A percentile compares a stretch with the other conserved stretches of the same genome.
Evolutionary conservation across 345 rosid species (phyloP).

Genomic region (Moricandia moricandioides): DNA sequence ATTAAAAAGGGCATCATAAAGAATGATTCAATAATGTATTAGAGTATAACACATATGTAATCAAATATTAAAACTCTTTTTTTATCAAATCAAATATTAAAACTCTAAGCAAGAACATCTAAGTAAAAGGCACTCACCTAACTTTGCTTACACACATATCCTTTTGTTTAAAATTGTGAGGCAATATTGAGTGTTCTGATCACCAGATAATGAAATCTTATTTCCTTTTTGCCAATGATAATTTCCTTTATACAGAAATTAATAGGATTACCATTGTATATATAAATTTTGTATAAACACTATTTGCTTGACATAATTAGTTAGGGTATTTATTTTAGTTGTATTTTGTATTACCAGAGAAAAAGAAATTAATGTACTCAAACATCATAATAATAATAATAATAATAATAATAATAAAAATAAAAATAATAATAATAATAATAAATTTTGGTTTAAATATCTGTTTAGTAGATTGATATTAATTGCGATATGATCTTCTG

Average conservation of each 20-base stretch:
- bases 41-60: not conserved
- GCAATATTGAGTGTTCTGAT: not conserved
- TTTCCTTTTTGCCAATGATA: not conserved
- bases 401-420: too few relatives aligned
- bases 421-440: not conserved
- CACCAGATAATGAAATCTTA: not conserved
- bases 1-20: not conserved
- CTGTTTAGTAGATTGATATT: not conserved
- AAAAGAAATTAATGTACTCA: not conserved
- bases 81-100: too few relatives aligned
- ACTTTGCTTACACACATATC: constrained; percentile 6
- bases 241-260: not conserved
- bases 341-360: not conserved
- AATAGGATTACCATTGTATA: not conserved
- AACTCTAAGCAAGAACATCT: constrained; percentile 15
- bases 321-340: not conserved
- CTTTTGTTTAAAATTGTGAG: not conserved
- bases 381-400: not conserved
- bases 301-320: not conserved
- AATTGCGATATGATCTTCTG: not conserved
- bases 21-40: not conserved
- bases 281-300: not conserved
- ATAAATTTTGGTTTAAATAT: not conserved
- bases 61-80: constrained; percentile 1
- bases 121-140: constrained; percentile 11